These are phyloP conservation scores for Colletotrichum endophyticum DNA, from an alignment of 2,329 filamentous ascomycete genomes.

Conservation along the genomic window DNA sequence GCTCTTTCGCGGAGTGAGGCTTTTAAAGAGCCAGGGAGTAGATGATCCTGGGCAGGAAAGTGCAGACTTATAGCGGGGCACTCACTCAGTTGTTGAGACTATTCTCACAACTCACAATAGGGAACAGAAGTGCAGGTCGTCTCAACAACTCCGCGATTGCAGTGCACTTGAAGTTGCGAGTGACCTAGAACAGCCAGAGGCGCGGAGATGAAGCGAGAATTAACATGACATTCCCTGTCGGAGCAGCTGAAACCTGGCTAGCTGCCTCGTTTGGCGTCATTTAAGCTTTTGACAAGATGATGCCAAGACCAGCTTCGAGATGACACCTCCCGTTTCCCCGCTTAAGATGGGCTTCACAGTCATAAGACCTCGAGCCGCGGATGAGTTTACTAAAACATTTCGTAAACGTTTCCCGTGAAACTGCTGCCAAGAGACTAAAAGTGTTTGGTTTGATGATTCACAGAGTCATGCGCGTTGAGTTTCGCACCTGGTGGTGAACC, in stretches of 20 bases:
- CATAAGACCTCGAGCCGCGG: not conserved
- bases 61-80: fast-evolving
- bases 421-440: not conserved
- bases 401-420: not conserved
- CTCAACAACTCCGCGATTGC: not conserved
- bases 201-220: not conserved
- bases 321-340: not conserved
- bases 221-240: not conserved
- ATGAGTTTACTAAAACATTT: not conserved
- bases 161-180: not conserved
- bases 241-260: not conserved
- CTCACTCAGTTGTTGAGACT: not conserved
- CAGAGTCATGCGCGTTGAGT: not conserved
- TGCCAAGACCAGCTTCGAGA: not conserved
- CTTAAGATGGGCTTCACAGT: not conserved
- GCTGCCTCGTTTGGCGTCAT: not conserved
- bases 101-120: not conserved
- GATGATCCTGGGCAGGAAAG: not conserved
- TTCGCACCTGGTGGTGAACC: not conserved
- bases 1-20: not conserved
- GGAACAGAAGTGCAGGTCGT: not conserved
- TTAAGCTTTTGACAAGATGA: not conserved
- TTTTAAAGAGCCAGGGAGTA: not conserved
- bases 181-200: not conserved
- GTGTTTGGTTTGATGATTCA: not conserved